These are phyloP conservation scores for Auxenochlorella pyrenoidosa DNA, from an alignment of 139 green algal genomes.

Conservation along the genomic window DNA sequence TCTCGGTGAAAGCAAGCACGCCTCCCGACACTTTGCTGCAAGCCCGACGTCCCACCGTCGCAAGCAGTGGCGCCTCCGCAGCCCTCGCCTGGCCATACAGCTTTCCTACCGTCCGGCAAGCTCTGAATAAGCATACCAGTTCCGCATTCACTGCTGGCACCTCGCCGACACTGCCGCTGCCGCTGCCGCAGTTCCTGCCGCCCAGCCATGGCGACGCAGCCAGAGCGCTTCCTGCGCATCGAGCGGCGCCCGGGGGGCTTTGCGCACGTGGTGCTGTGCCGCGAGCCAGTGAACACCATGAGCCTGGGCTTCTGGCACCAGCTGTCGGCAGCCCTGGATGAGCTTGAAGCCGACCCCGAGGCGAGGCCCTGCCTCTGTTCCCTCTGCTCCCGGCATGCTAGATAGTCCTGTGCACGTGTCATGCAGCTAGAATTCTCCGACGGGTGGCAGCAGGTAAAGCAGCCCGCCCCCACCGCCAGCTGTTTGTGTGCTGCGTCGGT, in stretches of 20 bases:
- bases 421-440: no score
- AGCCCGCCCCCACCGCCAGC: background rate
- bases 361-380: background rate
- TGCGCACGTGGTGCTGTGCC: constrained; percentile 40
- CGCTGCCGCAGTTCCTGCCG: background rate
- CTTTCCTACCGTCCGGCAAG: no score
- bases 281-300: constrained; percentile 81
- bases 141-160: no score
- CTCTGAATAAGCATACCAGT: no score
- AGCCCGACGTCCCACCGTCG: no score
- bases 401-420: background rate
- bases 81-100: no score
- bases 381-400: background rate
- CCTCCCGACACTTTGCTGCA: no score
- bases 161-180: background rate
- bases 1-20: no score
- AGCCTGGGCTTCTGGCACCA: constrained; percentile 68
- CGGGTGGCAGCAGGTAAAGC: background rate
- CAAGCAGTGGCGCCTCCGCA: no score
- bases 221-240: constrained; percentile 1
- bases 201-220: background rate
- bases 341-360: constrained; percentile 62
- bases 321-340: constrained; percentile 59
- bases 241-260: constrained; percentile 1
- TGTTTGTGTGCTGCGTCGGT: background rate